Evolutionary conservation across 2,329 filamentous ascomycete genomes (phyloP).

Genomic region (Cladosporium halotolerans): DNA sequence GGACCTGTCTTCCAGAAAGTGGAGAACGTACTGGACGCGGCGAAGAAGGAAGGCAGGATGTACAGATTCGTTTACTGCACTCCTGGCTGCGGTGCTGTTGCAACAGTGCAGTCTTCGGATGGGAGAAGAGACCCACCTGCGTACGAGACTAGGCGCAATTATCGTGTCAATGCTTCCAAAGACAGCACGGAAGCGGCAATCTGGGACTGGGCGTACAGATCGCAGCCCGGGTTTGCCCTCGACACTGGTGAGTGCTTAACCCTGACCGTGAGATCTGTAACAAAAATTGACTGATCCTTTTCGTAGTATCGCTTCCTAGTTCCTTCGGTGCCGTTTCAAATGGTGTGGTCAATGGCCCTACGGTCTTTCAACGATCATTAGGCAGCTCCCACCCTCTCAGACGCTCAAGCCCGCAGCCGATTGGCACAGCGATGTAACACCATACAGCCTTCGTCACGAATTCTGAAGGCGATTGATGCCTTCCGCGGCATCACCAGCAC

Average conservation of each 20-base stretch:
- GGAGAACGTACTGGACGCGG: constrained; percentile 36
- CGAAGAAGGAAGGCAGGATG: constrained; percentile 33
- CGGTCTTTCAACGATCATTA: no score
- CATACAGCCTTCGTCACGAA: no score
- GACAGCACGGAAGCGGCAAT: background rate
- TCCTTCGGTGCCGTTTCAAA: background rate
- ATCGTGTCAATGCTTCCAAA: no score
- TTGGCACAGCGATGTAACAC: no score
- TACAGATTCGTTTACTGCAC: constrained; percentile 40
- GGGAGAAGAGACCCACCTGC: no score
- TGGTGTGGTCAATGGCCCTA: no score
- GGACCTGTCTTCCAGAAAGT: constrained; percentile 30
- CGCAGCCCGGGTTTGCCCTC: background rate
- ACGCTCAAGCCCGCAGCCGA: no score
- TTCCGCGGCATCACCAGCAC: no score
- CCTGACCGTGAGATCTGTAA: background rate
- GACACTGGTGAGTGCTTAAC: background rate
- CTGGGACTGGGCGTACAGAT: background rate
- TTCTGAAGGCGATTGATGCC: no score
- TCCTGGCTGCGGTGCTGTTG: constrained; percentile 7
- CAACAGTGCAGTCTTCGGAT: no score
- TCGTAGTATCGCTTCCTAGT: background rate
- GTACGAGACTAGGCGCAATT: no score
- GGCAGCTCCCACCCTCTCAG: no score
- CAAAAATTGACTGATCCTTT: background rate